Conservation (phyloP, 768 basidiomycete genomes). For the Agaricus subrufescens region DNA sequence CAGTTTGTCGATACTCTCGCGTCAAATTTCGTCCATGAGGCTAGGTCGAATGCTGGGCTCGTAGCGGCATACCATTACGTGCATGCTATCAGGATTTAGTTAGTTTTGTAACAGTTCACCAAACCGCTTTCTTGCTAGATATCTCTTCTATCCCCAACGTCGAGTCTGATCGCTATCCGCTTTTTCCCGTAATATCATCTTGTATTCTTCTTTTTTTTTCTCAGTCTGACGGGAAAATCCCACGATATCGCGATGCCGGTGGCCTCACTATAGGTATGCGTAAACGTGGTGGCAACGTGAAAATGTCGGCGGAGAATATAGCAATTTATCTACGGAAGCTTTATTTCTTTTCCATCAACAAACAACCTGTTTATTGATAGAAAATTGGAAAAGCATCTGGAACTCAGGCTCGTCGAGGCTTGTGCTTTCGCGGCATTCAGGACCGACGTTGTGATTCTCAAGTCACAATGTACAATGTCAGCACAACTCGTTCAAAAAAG, state of each 20-base stretch:
- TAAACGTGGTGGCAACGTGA: slow-evolving; percentile 7
- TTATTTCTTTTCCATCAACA: not conserved
- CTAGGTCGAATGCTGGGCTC: slow-evolving; percentile 42
- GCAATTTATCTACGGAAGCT: not conserved
- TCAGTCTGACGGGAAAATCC: not conserved
- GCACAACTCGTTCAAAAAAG: no score
- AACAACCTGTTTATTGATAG: not conserved
- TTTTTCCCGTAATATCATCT: not conserved
- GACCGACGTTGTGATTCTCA: no score
- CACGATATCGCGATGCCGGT: not conserved
- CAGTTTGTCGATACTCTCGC: slow-evolving; percentile 35
- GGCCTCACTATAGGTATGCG: not conserved
- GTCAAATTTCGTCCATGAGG: slow-evolving; percentile 39
- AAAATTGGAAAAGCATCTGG: not conserved
- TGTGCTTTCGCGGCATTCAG: no score
- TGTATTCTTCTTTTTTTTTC: not conserved
- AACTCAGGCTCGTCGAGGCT: no score
- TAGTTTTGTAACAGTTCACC: no score
- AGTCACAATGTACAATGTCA: no score
- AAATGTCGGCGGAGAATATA: not conserved
- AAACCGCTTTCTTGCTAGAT: no score
- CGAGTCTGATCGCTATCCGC: not conserved
- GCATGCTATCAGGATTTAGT: slow-evolving; percentile 28
- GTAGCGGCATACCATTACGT: slow-evolving; percentile 46
- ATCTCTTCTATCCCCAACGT: not conserved